These are phyloP conservation scores for Haplosporangium sp. DNA, from an alignment of 371 early-diverging fungal species.

Conservation along the genomic window DNA sequence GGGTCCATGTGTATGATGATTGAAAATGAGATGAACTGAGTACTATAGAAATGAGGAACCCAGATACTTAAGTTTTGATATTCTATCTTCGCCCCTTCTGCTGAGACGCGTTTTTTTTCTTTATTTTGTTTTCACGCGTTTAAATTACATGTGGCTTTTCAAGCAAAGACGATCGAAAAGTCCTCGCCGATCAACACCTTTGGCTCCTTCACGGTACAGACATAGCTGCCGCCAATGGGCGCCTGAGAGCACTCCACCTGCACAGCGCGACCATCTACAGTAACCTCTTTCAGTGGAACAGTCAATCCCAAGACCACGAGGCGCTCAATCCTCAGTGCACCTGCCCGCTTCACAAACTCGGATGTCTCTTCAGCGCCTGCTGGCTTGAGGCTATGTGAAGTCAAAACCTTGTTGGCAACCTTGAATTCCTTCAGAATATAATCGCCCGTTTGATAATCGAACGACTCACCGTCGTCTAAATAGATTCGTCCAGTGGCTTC, in stretches of 20 bases:
- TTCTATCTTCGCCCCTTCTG: too few relatives aligned
- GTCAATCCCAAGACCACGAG: constrained; percentile 68
- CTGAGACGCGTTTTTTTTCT: neutral
- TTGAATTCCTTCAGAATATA: constrained; percentile 65
- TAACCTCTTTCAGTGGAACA: constrained; percentile 29
- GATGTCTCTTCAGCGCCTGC: constrained; percentile 12
- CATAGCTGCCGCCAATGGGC: constrained; percentile 38
- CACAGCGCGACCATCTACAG: constrained; percentile 14
- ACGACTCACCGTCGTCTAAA: constrained; percentile 92
- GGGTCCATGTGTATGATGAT: constrained; percentile 31
- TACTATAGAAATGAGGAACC: neutral
- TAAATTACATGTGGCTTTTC: constrained; percentile 2
- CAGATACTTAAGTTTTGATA: neutral
- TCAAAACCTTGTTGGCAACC: constrained; percentile 55
- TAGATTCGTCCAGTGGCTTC: constrained; percentile 83
- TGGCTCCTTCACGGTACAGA: constrained; percentile 75
- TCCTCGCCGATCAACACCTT: constrained; percentile 68
- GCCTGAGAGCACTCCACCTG: constrained; percentile 37
- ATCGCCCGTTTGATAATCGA: constrained; percentile 71
- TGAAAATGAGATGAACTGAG: neutral
- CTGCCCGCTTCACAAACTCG: constrained; percentile 32
- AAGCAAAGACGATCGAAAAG: constrained; percentile 65
- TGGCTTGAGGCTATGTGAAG: constrained; percentile 54
- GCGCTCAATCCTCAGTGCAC: constrained; percentile 68
- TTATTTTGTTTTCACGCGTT: neutral